Evolutionary conservation across 2,329 filamentous ascomycete genomes (phyloP).

Genomic region (Aspergillus ochraceus): DNA sequence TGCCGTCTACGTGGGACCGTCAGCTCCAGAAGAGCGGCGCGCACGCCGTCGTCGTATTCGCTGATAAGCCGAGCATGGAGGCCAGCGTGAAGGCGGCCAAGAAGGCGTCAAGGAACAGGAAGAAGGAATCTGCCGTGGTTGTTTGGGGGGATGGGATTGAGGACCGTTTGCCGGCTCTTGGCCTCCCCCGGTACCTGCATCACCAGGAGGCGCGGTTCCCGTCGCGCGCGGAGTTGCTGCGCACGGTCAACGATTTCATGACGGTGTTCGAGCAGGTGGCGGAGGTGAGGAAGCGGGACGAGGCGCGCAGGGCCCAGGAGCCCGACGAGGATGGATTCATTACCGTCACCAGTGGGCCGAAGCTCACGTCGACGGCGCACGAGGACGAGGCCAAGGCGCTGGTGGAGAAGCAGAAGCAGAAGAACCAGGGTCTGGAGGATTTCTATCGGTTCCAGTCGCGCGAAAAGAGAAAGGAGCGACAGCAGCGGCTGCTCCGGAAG

Average conservation of each 20-base stretch:
- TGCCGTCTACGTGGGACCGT: slow-evolving; percentile 74
- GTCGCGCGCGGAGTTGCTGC: slow-evolving; percentile 64
- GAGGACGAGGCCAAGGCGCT: slow-evolving; percentile 67
- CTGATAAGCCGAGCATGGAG: slow-evolving; percentile 77
- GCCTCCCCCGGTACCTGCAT: slow-evolving; percentile 53
- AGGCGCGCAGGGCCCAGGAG: slow-evolving; percentile 67
- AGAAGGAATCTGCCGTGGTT: slow-evolving; percentile 58
- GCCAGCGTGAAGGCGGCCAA: slow-evolving; percentile 74
- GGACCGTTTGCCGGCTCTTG: slow-evolving; percentile 59
- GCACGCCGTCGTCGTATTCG: slow-evolving; percentile 78
- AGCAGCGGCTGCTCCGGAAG: slow-evolving; percentile 65
- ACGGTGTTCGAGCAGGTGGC: slow-evolving; percentile 68
- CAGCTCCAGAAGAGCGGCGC: slow-evolving; percentile 71
- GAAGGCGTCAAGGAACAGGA: slow-evolving; percentile 41
- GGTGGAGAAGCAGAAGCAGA: slow-evolving; percentile 61
- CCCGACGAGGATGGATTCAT: slow-evolving; percentile 96
- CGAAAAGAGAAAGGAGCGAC: slow-evolving; percentile 75
- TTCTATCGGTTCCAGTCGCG: slow-evolving; percentile 85
- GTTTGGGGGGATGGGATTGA: slow-evolving; percentile 68
- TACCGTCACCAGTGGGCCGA: slow-evolving; percentile 79
- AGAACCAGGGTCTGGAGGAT: slow-evolving; percentile 64
- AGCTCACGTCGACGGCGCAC: slow-evolving; percentile 69
- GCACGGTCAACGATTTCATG: slow-evolving; percentile 82
- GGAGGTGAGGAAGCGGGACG: slow-evolving; percentile 63
- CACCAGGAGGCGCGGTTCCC: slow-evolving; percentile 75